phyloP scores from a whole-genome alignment of 1,139 yeast species.

The Yamadazyma dushanensis region DNA sequence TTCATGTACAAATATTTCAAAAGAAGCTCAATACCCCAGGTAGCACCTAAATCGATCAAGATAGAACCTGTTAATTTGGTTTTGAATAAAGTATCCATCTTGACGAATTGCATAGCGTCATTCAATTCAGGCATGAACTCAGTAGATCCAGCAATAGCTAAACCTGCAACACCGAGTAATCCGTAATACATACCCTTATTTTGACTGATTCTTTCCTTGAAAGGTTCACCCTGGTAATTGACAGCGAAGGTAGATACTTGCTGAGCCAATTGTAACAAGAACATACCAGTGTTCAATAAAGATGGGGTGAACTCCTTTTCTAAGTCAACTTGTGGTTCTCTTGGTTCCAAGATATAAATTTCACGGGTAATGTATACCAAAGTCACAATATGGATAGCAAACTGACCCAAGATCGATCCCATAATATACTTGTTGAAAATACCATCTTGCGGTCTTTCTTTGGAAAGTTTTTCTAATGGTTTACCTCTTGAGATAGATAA shows the following conservation, averaged over 20 bases:
- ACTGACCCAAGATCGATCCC: conserved; percentile 97
- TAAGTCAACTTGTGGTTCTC: conserved; percentile 83
- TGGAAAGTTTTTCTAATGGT: conserved; percentile 84
- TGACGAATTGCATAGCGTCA: conserved; percentile 87
- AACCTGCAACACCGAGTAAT: conserved; percentile 81
- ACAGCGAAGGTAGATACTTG: conserved; percentile 98
- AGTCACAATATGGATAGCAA: conserved; percentile 85
- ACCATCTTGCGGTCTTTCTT: conserved; percentile 97
- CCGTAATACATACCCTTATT: conserved; percentile 98
- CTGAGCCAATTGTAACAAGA: conserved; percentile 89
- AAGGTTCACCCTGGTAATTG: conserved; percentile 96
- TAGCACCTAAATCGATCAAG: conserved; percentile 70
- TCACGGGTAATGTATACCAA: conserved; percentile 80
- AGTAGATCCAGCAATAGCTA: conserved; percentile 90
- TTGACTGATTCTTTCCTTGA: conserved; percentile 85
- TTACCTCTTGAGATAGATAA: conserved; percentile 92
- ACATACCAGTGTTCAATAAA: conserved; percentile 92
- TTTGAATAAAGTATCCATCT: conserved; percentile 78
- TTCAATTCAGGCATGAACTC: conserved; percentile 94
- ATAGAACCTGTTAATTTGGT: conserved; percentile 71
- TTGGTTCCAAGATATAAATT: conserved; percentile 86
- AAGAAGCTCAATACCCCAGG: conserved; percentile 77
- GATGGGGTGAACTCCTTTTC: conserved; percentile 90
- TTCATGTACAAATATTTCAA: conserved; percentile 88
- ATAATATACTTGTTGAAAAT: conserved; percentile 91